Conservation (phyloP, 2,329 filamentous ascomycete species). For the Ceratocystis albifundus region DNA sequence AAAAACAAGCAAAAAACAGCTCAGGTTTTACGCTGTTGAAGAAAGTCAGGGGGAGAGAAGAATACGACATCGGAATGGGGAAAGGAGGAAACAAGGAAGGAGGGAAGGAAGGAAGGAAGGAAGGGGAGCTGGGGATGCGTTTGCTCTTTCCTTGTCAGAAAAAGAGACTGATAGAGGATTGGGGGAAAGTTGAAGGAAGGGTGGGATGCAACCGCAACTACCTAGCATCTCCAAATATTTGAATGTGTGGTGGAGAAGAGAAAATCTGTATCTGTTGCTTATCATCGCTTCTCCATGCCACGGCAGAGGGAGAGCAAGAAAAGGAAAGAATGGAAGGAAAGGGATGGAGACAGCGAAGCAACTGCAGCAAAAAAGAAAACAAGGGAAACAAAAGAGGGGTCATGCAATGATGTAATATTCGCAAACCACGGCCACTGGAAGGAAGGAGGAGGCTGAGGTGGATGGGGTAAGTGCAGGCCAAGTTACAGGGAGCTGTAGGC, state of each 20-base stretch:
- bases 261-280: not conserved
- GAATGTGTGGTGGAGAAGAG: constrained; percentile 5
- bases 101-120: not conserved
- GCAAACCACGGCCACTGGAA: too few species aligned
- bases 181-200: not conserved
- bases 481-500: too few species aligned
- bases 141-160: too few species aligned
- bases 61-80: not conserved
- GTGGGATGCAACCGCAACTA: not conserved
- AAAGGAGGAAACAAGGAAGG: not conserved
- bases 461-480: too few species aligned
- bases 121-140: not conserved
- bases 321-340: not conserved
- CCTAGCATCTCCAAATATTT: not conserved
- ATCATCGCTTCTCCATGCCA: not conserved
- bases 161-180: not conserved
- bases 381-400: too few species aligned
- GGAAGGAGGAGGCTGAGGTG: too few species aligned
- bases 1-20: not conserved
- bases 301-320: not conserved
- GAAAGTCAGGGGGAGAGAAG: constrained; percentile 1
- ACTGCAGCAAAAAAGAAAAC: too few species aligned
- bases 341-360: too few species aligned
- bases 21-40: not conserved
- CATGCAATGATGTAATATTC: too few species aligned